Conservation (phyloP, 495 filamentous ascomycete species). For the Geoglossum glabrum region DNA sequence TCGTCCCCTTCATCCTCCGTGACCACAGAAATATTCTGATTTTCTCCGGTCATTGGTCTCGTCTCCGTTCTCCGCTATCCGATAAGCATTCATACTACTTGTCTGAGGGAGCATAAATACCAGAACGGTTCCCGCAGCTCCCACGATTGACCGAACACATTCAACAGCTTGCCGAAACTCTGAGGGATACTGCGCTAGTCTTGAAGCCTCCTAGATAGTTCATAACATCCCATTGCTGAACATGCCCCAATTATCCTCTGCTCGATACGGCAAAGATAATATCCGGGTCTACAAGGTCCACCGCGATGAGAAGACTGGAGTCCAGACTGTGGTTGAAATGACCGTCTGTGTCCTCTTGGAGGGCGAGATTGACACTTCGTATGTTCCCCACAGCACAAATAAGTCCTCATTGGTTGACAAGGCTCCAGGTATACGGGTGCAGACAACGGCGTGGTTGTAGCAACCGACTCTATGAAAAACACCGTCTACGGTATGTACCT, state of each 20-base stretch:
- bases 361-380: constrained; percentile 81
- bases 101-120: neutral
- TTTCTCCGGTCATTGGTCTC: neutral
- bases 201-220: neutral
- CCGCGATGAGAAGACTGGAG: constrained; percentile 47
- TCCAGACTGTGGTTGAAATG: constrained; percentile 83
- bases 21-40: neutral
- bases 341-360: constrained; percentile 79
- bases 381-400: constrained; percentile 15
- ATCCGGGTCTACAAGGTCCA: constrained; percentile 92
- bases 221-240: neutral
- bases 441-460: constrained; percentile 89
- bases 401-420: constrained; percentile 3
- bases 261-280: constrained; percentile 50
- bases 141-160: neutral
- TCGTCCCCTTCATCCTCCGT: neutral
- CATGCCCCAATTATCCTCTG: constrained; percentile 8
- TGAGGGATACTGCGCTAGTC: neutral
- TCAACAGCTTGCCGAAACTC: neutral
- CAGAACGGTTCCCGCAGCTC: neutral
- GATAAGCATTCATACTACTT: neutral
- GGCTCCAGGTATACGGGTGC: constrained; percentile 59
- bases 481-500: constrained; percentile 45
- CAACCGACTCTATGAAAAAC: constrained; percentile 97
- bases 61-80: neutral